Conservation (phyloP, 805 yeast species). For the Kockiozyma suomiensis region DNA sequence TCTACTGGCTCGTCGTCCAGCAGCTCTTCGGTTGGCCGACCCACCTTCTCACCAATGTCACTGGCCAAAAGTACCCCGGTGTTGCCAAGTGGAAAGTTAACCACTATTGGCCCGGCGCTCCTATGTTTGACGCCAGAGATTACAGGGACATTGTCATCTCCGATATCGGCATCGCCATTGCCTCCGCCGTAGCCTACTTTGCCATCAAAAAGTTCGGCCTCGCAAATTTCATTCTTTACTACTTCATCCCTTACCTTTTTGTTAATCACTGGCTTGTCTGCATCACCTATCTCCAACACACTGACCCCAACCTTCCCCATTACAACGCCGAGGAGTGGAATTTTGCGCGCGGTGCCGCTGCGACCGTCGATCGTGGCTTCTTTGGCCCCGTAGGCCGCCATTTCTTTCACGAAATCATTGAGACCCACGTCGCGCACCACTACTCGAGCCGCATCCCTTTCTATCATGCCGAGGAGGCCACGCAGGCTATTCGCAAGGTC, state of each 20-base stretch:
- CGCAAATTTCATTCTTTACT: slow-evolving; percentile 64
- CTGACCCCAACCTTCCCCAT: slow-evolving; percentile 79
- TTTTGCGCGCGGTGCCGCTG: slow-evolving; percentile 81
- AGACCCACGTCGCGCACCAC: slow-evolving; percentile 88
- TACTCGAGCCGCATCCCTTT: slow-evolving; percentile 82
- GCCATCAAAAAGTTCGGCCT: slow-evolving; percentile 66
- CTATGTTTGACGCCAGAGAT: slow-evolving; percentile 72
- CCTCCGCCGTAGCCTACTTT: slow-evolving; percentile 54
- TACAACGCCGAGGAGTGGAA: slow-evolving; percentile 77
- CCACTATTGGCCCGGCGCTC: slow-evolving; percentile 75
- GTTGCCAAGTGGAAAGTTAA: slow-evolving; percentile 54
- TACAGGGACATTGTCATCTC: slow-evolving; percentile 70
- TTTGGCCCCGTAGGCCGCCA: slow-evolving; percentile 77
- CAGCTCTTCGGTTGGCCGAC: slow-evolving; percentile 78
- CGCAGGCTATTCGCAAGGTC: slow-evolving; percentile 75
- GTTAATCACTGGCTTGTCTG: slow-evolving; percentile 91
- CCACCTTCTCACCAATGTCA: slow-evolving; percentile 68
- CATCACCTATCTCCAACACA: slow-evolving; percentile 82
- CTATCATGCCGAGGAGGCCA: slow-evolving; percentile 59
- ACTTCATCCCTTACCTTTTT: slow-evolving; percentile 75
- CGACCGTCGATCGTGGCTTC: slow-evolving; percentile 75
- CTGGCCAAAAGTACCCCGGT: slow-evolving; percentile 68
- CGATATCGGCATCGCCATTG: slow-evolving; percentile 62
- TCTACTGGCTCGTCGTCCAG: slow-evolving; percentile 59
- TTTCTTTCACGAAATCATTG: slow-evolving; percentile 86